phyloP scores from a whole-genome alignment of 345 rosid genomes.

The Camelina laxa region DNA sequence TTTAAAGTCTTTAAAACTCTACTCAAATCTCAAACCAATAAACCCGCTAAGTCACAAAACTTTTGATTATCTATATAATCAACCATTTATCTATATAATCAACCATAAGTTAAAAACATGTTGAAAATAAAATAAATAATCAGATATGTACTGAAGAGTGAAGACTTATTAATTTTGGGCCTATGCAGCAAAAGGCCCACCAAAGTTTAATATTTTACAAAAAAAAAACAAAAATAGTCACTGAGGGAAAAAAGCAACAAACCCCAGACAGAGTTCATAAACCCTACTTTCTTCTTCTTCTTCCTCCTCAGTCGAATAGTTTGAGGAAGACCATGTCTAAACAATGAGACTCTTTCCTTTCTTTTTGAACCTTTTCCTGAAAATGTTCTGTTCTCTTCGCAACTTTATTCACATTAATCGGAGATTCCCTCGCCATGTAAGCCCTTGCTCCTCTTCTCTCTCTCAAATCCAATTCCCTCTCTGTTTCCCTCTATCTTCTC shows the following conservation, averaged over 20 bases:
- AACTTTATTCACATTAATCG: conserved; percentile 50
- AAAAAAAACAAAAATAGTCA: not conserved
- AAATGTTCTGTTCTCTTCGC: conserved; percentile 62
- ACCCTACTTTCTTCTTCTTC: conserved; percentile 44
- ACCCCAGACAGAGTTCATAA: conserved; percentile 43
- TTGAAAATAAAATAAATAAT: too few species aligned
- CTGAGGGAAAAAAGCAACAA: conserved; percentile 16
- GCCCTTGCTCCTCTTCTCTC: conserved; percentile 40
- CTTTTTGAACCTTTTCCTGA: conserved; percentile 38
- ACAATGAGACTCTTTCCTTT: conserved; percentile 46
- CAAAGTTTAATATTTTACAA: not conserved
- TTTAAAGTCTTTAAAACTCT: conserved; percentile 55
- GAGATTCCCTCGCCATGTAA: conserved; percentile 51
- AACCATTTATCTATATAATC: too few species aligned
- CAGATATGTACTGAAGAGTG: too few species aligned
- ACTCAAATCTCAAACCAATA: conserved; percentile 33
- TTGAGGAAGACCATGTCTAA: conserved; percentile 24
- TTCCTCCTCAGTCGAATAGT: conserved; percentile 5
- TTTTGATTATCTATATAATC: too few species aligned
- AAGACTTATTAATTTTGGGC: too few species aligned
- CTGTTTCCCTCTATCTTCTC: conserved; percentile 27
- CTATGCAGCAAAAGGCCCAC: conserved; percentile 3
- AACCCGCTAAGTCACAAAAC: too few species aligned
- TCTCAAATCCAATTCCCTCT: conserved; percentile 36
- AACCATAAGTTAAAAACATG: too few species aligned